Evolutionary conservation across 306 rosid genomes (phyloP), one percentile per base, ranked within the genome.

Genomic region (Cicer pinnatifidum): DNA sequence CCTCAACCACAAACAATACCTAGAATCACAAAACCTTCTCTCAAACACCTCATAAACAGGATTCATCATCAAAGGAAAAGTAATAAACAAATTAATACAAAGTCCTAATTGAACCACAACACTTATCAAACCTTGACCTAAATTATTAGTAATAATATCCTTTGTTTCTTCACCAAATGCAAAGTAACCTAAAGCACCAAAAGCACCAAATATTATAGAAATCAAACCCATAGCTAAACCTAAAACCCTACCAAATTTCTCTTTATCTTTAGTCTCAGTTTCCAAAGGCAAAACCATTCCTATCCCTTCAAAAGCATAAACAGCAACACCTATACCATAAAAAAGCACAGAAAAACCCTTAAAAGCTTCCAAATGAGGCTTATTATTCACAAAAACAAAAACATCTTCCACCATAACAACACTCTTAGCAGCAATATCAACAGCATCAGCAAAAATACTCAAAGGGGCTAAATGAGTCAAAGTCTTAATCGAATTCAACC

Each of bases 61-160:
- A 73, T 88, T 85, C 96, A 90, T 90, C 96, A 90, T 90, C 77
- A 90, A 40, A 0, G 96, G 92, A 47, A 90, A 62, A 35, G 89
- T 88, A 76, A 88, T 80, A 69, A 90, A 90, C 77, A 90, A 58
- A 72, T 90, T 90, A 0, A 90, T 48, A 13, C 88, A 88, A 20
- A 88, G 87, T 0, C 96, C 91, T 11, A 90, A 39, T 53, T 88
- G 93, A 2, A 90, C 93, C 71, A 88, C 9, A 17, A 75, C 62
- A 82, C 93, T 81, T 8, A 86, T 73, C 6, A 85, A 1, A 46
- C 93, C 93, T 20, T 41, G 81, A 6, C 96, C 96, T 6, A 90
- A 68, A 73, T 90, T 90, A 12, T 85, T 88, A 0, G 96, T 90
- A 33, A 90, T 90, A 9, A 90, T 88, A 78, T 84, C 93, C 40